phyloP scores from a whole-genome alignment of 306 rosid species.

The Herpetospermum pedunculosum region DNA sequence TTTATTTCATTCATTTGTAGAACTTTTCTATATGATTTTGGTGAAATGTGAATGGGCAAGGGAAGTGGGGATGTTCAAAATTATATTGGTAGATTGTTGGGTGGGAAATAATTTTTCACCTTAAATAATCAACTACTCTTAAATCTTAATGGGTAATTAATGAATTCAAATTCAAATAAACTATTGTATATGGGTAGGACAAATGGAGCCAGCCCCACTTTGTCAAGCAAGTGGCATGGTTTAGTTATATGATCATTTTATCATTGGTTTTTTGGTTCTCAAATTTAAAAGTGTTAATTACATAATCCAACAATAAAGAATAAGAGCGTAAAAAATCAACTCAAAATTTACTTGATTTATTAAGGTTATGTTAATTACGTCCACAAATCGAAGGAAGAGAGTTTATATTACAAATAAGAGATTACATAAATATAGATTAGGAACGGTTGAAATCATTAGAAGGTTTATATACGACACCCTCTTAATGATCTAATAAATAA shows the following conservation, averaged over 20 bases:
- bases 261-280: neutral
- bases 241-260: neutral
- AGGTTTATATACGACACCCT: too few relatives aligned
- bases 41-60: neutral
- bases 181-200: neutral
- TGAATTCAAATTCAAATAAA: neutral
- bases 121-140: neutral
- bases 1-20: neutral
- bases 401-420: too few relatives aligned
- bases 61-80: neutral
- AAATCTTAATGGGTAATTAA: slow-evolving; percentile 1
- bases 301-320: too few relatives aligned
- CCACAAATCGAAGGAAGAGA: too few relatives aligned
- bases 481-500: too few relatives aligned
- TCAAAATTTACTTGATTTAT: too few relatives aligned
- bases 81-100: neutral
- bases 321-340: too few relatives aligned
- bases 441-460: too few relatives aligned
- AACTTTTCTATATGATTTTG: neutral
- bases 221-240: neutral
- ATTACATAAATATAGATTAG: too few relatives aligned
- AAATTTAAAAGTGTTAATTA: too few relatives aligned
- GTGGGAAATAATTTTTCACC: neutral
- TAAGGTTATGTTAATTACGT: too few relatives aligned
- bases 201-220: neutral